Conservation (phyloP, 306 rosid genomes). For the Mucuna pruriens region DNA sequence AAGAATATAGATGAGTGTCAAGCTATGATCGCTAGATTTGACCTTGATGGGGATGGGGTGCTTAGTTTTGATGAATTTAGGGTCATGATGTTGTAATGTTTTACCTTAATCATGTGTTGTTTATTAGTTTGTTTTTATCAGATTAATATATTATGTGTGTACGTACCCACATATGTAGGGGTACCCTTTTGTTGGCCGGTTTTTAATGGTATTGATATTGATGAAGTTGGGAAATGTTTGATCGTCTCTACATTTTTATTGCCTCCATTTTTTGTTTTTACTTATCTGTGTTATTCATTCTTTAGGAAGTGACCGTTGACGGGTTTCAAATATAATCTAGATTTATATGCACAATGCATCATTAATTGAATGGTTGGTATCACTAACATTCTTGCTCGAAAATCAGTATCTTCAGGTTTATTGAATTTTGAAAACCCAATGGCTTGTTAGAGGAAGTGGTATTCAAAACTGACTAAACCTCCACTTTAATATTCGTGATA, state of each 20-base stretch:
- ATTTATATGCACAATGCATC: no score
- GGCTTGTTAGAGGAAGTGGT: no score
- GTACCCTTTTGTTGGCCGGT: neutral
- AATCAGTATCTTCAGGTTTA: no score
- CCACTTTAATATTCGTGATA: no score
- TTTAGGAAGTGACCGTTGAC: neutral
- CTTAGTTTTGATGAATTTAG: conserved; percentile 77
- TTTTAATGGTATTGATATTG: neutral
- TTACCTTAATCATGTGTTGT: neutral
- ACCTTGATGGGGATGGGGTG: conserved; percentile 76
- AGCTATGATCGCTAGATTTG: conserved; percentile 64
- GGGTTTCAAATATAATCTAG: neutral
- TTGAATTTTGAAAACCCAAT: no score
- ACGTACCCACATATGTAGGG: neutral
- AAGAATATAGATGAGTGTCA: conserved; percentile 57
- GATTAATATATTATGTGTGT: no score
- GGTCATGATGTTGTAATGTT: conserved; percentile 65
- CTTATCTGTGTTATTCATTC: neutral
- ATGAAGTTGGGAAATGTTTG: neutral
- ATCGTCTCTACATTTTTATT: neutral
- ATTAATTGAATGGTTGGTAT: neutral
- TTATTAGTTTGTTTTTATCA: neutral
- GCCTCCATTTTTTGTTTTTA: neutral
- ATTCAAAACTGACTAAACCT: no score
- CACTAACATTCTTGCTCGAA: neutral